Base-by-base conservation (phyloP, 805 yeast genomes). In the Lachancea quebecensis region DNA sequence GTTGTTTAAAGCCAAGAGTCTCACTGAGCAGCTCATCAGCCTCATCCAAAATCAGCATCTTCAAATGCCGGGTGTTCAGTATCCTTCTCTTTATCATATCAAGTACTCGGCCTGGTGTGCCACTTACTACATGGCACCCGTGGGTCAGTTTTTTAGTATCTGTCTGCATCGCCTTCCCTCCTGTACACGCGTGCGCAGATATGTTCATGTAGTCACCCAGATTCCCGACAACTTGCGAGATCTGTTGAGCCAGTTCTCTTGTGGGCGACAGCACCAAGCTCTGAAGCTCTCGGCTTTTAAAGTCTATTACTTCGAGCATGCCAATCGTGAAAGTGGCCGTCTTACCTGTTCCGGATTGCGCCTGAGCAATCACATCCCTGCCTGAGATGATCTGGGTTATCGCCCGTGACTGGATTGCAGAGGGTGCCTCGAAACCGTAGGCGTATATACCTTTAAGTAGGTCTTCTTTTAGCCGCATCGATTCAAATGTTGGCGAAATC, bases 271-370 rank as follows among this genome's bases (percentile, higher is more conserved):
- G 70, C 40, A 93, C 83, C 52, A 93, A 72, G 35, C 96, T 96
- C 71, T 93, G 98, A 50, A 88, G 76, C 52, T 85, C 85, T 61
- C 80, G 76, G 51, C 78, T 70, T 51, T 74, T 77, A 46, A 82
- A 72, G 57, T 91, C 95, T 45, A 93, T 77, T 52, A 79, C 85
- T 69, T 93, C 95, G 53, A 93, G 72, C 75, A 89, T 85, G 21
- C 96, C 91, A 55, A 93, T 91, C 43, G 97, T 77, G 70, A 93
- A 93, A n/a, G 99, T 93, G 41, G 98, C 99, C 2, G 99, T 93
- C 69, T 93, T 93, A 69, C 99, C 99, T 18, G 99, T 93, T 64
- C 99, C 99, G 9, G 96, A 88, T 68, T 93, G 99, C 35, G 99
- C 98, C 70, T 93, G 99, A 40, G 98, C 98, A 49, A 93, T 81